These are phyloP conservation scores for Rhytidhysteron rufulum DNA, from an alignment of 2,329 filamentous ascomycete genomes.

Conservation along the genomic window DNA sequence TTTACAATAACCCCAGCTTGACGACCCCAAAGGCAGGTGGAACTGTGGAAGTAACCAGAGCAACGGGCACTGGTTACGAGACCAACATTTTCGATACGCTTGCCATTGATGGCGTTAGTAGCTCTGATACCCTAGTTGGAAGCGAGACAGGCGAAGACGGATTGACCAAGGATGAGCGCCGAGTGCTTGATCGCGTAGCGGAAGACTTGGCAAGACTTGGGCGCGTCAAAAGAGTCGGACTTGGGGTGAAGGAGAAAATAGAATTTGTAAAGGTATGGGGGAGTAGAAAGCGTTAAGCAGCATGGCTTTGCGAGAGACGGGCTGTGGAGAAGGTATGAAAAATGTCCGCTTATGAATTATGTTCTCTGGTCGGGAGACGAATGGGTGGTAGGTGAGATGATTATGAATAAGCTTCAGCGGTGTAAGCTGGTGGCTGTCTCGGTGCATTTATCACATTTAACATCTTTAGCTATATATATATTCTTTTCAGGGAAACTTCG, in stretches of 20 bases:
- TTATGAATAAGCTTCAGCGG: too few relatives aligned
- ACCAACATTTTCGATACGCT: conserved; percentile 30
- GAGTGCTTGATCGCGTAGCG: conserved; percentile 71
- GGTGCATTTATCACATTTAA: too few relatives aligned
- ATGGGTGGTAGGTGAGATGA: too few relatives aligned
- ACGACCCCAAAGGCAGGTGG: conserved; percentile 12
- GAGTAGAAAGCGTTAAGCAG: conserved; percentile 27
- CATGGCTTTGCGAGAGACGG: too few relatives aligned
- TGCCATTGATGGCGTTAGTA: conserved; percentile 17
- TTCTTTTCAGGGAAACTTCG: too few relatives aligned
- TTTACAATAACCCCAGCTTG: conserved; percentile 40
- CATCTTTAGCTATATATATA: too few relatives aligned
- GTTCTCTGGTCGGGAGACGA: too few relatives aligned
- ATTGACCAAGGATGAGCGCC: conserved; percentile 57
- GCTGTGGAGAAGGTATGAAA: too few relatives aligned
- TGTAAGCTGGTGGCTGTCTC: too few relatives aligned
- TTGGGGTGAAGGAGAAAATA: conserved; percentile 78
- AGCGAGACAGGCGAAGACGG: conserved; percentile 23
- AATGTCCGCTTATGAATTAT: too few relatives aligned
- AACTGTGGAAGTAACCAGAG: conserved; percentile 7
- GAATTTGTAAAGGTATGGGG: conserved; percentile 74
- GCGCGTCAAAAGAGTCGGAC: conserved; percentile 79
- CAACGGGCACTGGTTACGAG: conserved; percentile 20
- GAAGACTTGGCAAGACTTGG: conserved; percentile 85
- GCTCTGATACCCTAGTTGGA: conserved; percentile 6